phyloP scores from a whole-genome alignment of 257 asterid genomes.

The Capsicum chinense region DNA sequence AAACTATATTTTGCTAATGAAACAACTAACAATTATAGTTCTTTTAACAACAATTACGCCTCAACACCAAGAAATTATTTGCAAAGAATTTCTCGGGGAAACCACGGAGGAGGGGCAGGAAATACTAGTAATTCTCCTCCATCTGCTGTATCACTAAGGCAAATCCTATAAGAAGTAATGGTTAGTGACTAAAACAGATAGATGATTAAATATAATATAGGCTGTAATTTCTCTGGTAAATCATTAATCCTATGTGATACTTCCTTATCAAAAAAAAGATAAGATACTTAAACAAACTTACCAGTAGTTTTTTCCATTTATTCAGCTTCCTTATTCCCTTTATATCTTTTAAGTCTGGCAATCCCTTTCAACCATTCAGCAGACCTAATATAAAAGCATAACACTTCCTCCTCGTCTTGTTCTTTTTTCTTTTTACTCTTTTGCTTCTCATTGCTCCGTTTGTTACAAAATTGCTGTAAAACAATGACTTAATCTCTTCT shows the following conservation, averaged over 20 bases:
- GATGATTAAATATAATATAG: neutral
- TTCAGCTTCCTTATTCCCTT: slow-evolving; percentile 17
- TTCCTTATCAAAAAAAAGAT: neutral
- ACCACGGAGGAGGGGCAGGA: neutral
- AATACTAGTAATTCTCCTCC: neutral
- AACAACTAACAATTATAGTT: neutral
- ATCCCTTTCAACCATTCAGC: neutral
- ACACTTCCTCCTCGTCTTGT: slow-evolving; percentile 7
- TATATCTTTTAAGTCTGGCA: neutral
- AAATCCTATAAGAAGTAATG: neutral
- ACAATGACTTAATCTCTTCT: neutral
- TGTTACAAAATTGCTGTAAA: neutral
- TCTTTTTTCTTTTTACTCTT: neutral
- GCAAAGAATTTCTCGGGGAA: neutral
- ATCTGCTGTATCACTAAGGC: neutral
- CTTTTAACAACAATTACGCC: neutral
- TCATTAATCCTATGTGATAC: neutral
- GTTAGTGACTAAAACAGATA: neutral
- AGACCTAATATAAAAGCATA: slow-evolving; percentile 15
- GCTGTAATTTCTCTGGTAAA: slow-evolving; percentile 1
- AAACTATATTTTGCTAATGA: neutral
- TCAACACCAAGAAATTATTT: neutral
- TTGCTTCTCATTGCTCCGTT: neutral
- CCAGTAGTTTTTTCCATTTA: neutral
- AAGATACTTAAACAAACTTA: neutral